These are phyloP conservation scores for Solanum aculeatissimum DNA, from an alignment of 305 asterid genomes.

Conservation along the genomic window DNA sequence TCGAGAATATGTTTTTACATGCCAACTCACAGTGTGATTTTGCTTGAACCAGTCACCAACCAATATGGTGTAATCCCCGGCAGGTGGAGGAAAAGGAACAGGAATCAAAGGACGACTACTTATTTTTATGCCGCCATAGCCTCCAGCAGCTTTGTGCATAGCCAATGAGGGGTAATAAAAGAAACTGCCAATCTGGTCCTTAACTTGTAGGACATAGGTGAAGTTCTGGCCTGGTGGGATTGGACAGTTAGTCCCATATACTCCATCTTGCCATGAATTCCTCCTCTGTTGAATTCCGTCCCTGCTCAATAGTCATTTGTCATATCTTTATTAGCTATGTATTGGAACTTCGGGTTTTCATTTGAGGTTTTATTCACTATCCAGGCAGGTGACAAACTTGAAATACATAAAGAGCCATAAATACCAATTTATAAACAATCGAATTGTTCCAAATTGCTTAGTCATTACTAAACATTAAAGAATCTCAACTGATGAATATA, in stretches of 20 bases:
- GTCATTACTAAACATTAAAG: background rate
- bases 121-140: slow-evolving; percentile 22
- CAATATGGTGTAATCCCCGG: slow-evolving; percentile 25
- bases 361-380: background rate
- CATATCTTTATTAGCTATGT: background rate
- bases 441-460: background rate
- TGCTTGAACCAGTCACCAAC: slow-evolving; percentile 32
- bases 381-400: background rate
- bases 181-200: slow-evolving; percentile 37
- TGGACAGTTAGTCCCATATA: slow-evolving; percentile 32
- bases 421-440: background rate
- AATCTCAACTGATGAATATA: background rate
- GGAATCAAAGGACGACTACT: slow-evolving; percentile 26
- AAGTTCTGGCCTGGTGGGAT: slow-evolving; percentile 29
- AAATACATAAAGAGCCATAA: background rate
- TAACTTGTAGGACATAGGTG: slow-evolving; percentile 27
- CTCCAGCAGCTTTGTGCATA: slow-evolving; percentile 32
- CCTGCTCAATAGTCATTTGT: slow-evolving; percentile 4
- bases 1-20: background rate
- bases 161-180: slow-evolving; percentile 31
- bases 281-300: slow-evolving; percentile 27
- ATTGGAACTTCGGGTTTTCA: background rate
- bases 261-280: slow-evolving; percentile 38
- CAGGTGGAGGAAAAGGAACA: slow-evolving; percentile 28
- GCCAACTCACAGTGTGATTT: slow-evolving; percentile 17